These are phyloP conservation scores for Elongisporangium anandrum DNA, from an alignment of 352 stramenopile species.

Conservation along the genomic window DNA sequence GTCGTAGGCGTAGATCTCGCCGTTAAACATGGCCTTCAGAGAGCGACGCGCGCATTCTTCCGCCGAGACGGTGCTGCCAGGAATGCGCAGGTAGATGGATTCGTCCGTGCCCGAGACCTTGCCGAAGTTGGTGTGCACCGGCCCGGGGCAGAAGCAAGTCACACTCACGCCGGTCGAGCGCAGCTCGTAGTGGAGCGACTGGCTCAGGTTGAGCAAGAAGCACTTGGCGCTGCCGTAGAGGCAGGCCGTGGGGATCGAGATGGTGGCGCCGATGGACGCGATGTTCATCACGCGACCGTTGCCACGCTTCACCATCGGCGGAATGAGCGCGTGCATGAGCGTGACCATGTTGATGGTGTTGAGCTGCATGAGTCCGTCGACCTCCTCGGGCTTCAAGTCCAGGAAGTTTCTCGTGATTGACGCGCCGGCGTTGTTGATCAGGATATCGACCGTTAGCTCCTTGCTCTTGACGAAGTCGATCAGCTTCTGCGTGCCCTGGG, in stretches of 20 bases:
- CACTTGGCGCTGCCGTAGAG: slow-evolving; percentile 82
- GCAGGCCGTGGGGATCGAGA: slow-evolving; percentile 52
- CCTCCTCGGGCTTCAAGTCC: slow-evolving; percentile 22
- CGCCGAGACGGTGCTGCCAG: slow-evolving; percentile 27
- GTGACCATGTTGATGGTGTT: slow-evolving; percentile 61
- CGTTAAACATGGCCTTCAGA: slow-evolving; percentile 61
- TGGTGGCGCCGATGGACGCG: slow-evolving; percentile 44
- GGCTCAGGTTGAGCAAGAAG: slow-evolving; percentile 68
- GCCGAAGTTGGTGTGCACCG: slow-evolving; percentile 70
- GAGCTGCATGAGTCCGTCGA: slow-evolving; percentile 66
- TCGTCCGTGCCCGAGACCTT: slow-evolving; percentile 30
- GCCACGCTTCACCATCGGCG: slow-evolving; percentile 66
- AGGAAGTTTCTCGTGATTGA: slow-evolving; percentile 41
- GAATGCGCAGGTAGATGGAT: slow-evolving; percentile 32
- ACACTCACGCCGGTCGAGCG: slow-evolving; percentile 67
- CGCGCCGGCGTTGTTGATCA: slow-evolving; percentile 79
- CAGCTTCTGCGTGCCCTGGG: slow-evolving; percentile 48
- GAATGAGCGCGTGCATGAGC: slow-evolving; percentile 60
- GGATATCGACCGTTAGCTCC: slow-evolving; percentile 70
- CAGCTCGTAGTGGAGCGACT: slow-evolving; percentile 81
- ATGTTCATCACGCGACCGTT: slow-evolving; percentile 82
- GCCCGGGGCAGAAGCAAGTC: slow-evolving; percentile 71
- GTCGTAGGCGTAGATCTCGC: slow-evolving; percentile 43
- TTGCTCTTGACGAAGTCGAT: slow-evolving; percentile 50
- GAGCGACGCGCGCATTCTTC: slow-evolving; percentile 49